Conservation (phyloP, 1,139 yeast genomes). For the Debaryomyces sp. region DNA sequence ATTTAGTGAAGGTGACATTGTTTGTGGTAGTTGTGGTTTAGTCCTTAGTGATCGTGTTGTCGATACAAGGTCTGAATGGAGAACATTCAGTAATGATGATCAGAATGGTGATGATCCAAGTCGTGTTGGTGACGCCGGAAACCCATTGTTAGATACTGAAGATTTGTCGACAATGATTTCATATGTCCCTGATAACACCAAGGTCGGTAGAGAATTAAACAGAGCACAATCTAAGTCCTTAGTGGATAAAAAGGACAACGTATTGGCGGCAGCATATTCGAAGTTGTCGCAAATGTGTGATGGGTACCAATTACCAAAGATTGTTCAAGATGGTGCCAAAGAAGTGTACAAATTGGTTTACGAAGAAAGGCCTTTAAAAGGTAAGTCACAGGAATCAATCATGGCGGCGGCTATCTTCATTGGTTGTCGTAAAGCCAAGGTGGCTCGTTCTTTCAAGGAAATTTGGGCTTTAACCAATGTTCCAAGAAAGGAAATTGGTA, state of each 20-base stretch:
- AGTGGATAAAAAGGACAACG: conserved; percentile 86
- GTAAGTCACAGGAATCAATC: conserved; percentile 89
- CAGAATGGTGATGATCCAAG: conserved; percentile 98
- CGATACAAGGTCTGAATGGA: conserved; percentile 97
- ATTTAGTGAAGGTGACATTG: conserved; percentile 96
- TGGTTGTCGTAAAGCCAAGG: conserved; percentile 94
- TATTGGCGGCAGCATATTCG: conserved; percentile 85
- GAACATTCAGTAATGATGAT: conserved; percentile 95
- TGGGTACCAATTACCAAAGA: conserved; percentile 90
- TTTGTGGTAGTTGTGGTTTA: conserved; percentile 94
- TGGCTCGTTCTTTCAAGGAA: conserved; percentile 94
- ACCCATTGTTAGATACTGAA: conserved; percentile 88
- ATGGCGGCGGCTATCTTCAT: conserved; percentile 96
- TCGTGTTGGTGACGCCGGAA: conserved; percentile 99
- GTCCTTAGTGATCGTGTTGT: conserved; percentile 91
- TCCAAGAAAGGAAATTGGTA: conserved; percentile 92
- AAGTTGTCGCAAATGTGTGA: conserved; percentile 96
- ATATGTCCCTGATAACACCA: conserved; percentile 74
- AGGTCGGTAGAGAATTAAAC: conserved; percentile 82
- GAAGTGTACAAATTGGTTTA: conserved; percentile 92
- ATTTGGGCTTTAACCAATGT: conserved; percentile 95
- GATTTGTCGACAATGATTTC: conserved; percentile 94
- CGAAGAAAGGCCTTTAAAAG: conserved; percentile 84
- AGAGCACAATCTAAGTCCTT: conserved; percentile 86
- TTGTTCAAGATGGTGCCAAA: conserved; percentile 96